Base-by-base conservation (phyloP, 495 filamentous ascomycete genomes). In the Penicillium lagena region DNA sequence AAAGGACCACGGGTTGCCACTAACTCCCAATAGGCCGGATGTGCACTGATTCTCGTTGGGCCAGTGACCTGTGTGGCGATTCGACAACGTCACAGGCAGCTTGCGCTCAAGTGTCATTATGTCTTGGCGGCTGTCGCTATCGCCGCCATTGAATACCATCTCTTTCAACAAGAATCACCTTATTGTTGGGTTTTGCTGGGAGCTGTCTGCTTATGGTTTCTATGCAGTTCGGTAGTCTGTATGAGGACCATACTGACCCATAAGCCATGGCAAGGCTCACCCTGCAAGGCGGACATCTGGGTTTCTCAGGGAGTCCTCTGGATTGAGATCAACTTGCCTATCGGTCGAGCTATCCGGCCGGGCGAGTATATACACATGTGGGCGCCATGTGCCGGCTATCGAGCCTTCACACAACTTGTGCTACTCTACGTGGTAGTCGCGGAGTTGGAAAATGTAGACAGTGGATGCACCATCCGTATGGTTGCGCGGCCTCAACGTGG, bases 341-440 rank as follows among this genome's bases (percentile, higher is more conserved):
- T 38, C 22, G 12, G 33, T 8, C 38, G 45, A 39, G 29, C 4
- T 10, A 33, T 28, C 22, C 45, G 30, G 9, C 39, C 39, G 15
- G 45, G 45, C 17, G 34, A 48, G 39, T 42, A 48, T 34, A 39
- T 48, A 38, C 39, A 48, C 13, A 39, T 48, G n/a, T 42, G 39
- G 45, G 31, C 36, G 37, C 39, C 45, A 14, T 29, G 39, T 38
- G 29, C n/a, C 30, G 45, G 45, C 10, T 9, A 28, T 9, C 13
- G 45, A 8, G 29, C 39, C 28, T 48, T 7, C 34, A 29, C 42
- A 29, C 39, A 42, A 15, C 45, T 47, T 42, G 33, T 34, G 2
- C 30, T 22, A 30, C 38, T 47, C 13, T 47, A 47, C 11, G 45
- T 47, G 38, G 45, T 39, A 10, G 37, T 32, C 14, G 34, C 37